Percentiles rank a stretch among this genome's conserved stretches.
Conservation (phyloP, 805 yeast genomes). For the Blastobotrys mokoenaii region DNA sequence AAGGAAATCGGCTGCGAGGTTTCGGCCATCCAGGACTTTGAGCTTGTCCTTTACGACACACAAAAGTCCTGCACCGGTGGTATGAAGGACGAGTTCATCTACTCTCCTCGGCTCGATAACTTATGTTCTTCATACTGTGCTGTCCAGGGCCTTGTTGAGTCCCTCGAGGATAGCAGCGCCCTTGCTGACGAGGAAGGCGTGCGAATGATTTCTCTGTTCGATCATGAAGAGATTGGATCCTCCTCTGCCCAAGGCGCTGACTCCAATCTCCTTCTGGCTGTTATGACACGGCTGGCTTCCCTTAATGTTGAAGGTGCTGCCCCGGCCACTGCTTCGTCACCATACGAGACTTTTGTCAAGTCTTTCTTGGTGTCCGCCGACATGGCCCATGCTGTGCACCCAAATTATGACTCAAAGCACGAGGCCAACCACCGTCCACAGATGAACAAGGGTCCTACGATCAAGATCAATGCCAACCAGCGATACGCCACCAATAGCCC, state of each 20-base stretch:
- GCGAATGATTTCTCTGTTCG: constrained; percentile 74
- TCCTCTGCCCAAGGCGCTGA: constrained; percentile 94
- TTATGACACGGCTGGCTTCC: constrained; percentile 57
- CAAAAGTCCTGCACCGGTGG: constrained; percentile 85
- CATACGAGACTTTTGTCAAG: constrained; percentile 32
- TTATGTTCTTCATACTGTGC: constrained; percentile 83
- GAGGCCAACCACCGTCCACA: constrained; percentile 74
- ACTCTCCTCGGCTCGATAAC: constrained; percentile 87
- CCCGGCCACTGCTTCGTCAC: constrained; percentile 20
- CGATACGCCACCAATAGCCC: constrained; percentile 90
- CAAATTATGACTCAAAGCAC: constrained; percentile 72
- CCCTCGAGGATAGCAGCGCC: constrained; percentile 31
- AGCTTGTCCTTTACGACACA: constrained; percentile 74
- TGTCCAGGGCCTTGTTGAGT: constrained; percentile 54
- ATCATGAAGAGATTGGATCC: constrained; percentile 95
- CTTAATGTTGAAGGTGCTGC: constrained; percentile 33
- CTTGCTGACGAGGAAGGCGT: constrained; percentile 48
- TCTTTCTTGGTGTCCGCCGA: constrained; percentile 89
- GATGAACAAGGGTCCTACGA: constrained; percentile 83
- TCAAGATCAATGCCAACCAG: constrained; percentile 91
- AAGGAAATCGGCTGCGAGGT: constrained; percentile 40
- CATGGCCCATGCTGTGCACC: constrained; percentile 96
- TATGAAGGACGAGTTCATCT: constrained; percentile 78
- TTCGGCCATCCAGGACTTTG: constrained; percentile 78
- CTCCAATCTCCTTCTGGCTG: constrained; percentile 78